Evolutionary conservation across 2,329 filamentous ascomycete species (phyloP), one percentile per base, ranked within the genome.

Genomic region (Ophiostoma sp.): DNA sequence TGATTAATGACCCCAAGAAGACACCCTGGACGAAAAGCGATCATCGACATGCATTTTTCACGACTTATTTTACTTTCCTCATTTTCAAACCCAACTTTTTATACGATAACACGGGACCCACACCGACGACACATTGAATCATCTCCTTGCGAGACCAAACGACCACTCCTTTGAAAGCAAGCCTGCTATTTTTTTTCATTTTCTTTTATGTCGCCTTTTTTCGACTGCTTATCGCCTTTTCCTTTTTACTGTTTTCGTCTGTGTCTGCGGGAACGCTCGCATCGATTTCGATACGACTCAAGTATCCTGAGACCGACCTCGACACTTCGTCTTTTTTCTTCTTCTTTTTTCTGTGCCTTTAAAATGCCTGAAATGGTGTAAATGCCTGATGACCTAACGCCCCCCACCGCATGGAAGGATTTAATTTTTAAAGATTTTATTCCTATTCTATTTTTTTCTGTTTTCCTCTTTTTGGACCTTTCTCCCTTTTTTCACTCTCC

Each of bases 381-480:
- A 74, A 77, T 73, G 75, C 75, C 61, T 77, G 73, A 77, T 77
- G 76, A 77, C 73, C 42, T 75, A 72, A 77, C 75, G 75, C 74
- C 71, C 74, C 72, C 66, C 22, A 72, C 72, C 72, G 72, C 73
- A 77, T 76, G 74, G 75, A 76, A 76, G 75, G 76, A 76, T 76
- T 76, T 75, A 75, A 77, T 74, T 74, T 75, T 69, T 75, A 75
- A 75, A 76, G 63, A 72, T 68, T 70, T 74, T 72, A 72, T 57
- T 73, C 42, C 64, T 70, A 42, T 59, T 66, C 69, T 59, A 39
- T 33, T 70, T 52, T 55, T 39, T 61, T 33, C 68, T 71, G 22
- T n/a, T 42, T 71, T 39, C 59, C n/a, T 28, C 28, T 48, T 70
- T 68, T 59, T 69, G 33, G 36, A 25, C 6, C 28, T 39, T 42